These are phyloP conservation scores for Bombardia bombarda DNA, from an alignment of 495 filamentous ascomycete species.

Conservation along the genomic window DNA sequence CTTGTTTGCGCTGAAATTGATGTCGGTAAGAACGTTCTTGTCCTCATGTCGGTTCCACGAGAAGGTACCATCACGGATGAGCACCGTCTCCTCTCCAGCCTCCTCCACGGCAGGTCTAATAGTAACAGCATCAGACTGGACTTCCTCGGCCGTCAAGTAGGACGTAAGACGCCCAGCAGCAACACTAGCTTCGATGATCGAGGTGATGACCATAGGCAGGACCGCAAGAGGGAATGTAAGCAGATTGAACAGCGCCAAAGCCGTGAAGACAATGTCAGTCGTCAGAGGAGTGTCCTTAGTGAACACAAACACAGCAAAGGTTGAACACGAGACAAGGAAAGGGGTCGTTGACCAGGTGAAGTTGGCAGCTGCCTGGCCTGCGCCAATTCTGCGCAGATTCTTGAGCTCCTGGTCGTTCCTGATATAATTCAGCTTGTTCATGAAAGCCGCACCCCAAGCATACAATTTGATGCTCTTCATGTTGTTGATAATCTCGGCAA, in stretches of 20 bases:
- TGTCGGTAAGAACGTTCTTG: conserved; percentile 50
- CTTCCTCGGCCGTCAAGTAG: conserved; percentile 81
- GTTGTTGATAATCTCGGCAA: conserved; percentile 98
- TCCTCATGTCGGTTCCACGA: conserved; percentile 81
- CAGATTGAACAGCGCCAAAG: conserved; percentile 79
- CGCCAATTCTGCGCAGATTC: conserved; percentile 92
- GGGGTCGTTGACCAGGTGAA: conserved; percentile 99
- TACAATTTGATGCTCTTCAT: conserved; percentile 99
- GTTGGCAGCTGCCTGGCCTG: conserved; percentile 85
- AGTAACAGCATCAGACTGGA: conserved; percentile 76
- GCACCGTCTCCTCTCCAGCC: conserved; percentile 74
- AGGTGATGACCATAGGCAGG: conserved; percentile 95
- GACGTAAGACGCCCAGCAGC: conserved; percentile 80
- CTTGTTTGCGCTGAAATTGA: conserved; percentile 80
- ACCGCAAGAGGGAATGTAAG: conserved; percentile 93
- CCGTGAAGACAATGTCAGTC: conserved; percentile 93
- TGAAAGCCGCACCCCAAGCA: conserved; percentile 94
- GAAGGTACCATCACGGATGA: conserved; percentile 77
- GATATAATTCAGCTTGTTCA: conserved; percentile 91
- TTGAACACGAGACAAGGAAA: conserved; percentile 95
- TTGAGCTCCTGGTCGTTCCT: conserved; percentile 92
- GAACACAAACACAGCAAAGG: conserved; percentile 89
- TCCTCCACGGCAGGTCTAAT: conserved; percentile 59
- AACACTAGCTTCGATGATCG: conserved; percentile 91
- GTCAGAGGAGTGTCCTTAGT: conserved; percentile 73